phyloP scores from a whole-genome alignment of 2,329 filamentous ascomycete genomes.

The Xylariaceae sp. region DNA sequence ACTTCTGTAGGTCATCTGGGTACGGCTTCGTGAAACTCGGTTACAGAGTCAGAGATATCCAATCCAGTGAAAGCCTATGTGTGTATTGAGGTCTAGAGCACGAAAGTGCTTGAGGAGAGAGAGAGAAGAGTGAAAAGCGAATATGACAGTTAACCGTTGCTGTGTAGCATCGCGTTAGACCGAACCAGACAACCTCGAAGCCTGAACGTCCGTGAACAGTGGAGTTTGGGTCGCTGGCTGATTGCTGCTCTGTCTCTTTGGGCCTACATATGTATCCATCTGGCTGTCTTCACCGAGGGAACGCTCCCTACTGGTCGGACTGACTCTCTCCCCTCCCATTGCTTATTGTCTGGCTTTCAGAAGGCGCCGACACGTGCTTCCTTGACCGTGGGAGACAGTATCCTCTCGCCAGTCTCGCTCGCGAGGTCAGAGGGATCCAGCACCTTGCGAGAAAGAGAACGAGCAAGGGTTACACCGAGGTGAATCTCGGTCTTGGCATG shows the following conservation, averaged over 20 bases:
- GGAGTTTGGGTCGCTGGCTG: not conserved
- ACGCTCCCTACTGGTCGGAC: not conserved
- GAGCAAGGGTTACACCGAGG: not conserved
- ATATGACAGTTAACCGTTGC: constrained; percentile 2
- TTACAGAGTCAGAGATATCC: too few relatives aligned
- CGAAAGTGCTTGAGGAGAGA: constrained; percentile 10
- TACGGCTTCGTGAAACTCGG: too few relatives aligned
- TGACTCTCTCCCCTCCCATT: not conserved
- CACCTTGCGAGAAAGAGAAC: not conserved
- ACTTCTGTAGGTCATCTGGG: too few relatives aligned
- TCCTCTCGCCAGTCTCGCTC: too few relatives aligned
- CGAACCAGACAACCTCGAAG: not conserved
- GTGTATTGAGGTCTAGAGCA: constrained; percentile 2
- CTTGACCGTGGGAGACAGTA: too few relatives aligned
- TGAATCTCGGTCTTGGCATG: too few relatives aligned
- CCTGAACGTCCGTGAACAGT: constrained; percentile 3
- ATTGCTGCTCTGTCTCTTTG: too few relatives aligned
- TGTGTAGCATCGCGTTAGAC: constrained; percentile 5
- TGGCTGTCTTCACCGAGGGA: too few relatives aligned
- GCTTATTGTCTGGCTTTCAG: not conserved
- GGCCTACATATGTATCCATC: too few relatives aligned
- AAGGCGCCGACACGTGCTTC: too few relatives aligned
- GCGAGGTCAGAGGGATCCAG: too few relatives aligned
- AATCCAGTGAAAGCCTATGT: too few relatives aligned
- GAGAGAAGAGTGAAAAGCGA: constrained; percentile 1